A percentile compares a stretch with the other conserved stretches of the same genome.
Evolutionary conservation across 2,329 filamentous ascomycete genomes (phyloP).

Genomic region (Teratosphaeria destructans): DNA sequence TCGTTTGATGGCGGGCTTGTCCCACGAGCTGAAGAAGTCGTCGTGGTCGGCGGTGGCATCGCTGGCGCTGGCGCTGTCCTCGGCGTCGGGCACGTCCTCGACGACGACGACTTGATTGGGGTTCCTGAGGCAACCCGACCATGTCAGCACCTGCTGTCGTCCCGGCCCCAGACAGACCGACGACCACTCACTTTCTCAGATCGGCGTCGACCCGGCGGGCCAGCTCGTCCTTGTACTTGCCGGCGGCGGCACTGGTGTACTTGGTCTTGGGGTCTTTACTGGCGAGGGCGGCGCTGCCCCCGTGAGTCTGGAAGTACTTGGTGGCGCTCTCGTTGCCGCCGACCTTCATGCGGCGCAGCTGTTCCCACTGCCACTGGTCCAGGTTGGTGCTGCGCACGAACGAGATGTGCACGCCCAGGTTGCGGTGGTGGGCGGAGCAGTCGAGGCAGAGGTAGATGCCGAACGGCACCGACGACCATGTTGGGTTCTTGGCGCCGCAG

Average conservation of each 20-base stretch:
- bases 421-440: conserved; percentile 93
- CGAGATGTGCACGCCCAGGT: conserved; percentile 96
- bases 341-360: conserved; percentile 94
- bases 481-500: conserved; percentile 93
- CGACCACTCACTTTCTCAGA: conserved; percentile 60
- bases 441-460: conserved; percentile 97
- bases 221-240: conserved; percentile 96
- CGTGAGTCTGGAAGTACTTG: conserved; percentile 96
- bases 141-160: conserved; percentile 14
- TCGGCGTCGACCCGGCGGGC: conserved; percentile 76
- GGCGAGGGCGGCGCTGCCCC: conserved; percentile 81
- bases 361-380: conserved; percentile 98
- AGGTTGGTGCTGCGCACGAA: conserved; percentile 98
- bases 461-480: conserved; percentile 85
- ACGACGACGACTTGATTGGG: conserved; percentile 67
- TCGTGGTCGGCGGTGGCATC: conserved; percentile 79
- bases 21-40: conserved; percentile 99
- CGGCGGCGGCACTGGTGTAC: conserved; percentile 85
- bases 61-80: conserved; percentile 51
- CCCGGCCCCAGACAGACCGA: too few species aligned
- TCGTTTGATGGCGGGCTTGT: conserved; percentile 93
- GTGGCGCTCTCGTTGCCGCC: conserved; percentile 96
- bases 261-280: conserved; percentile 97
- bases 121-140: conserved; percentile 44
- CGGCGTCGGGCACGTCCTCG: conserved; percentile 53